These are phyloP conservation scores for Chloris gayana DNA, from an alignment of 176 grass and related monocot species.

Conservation along the genomic window DNA sequence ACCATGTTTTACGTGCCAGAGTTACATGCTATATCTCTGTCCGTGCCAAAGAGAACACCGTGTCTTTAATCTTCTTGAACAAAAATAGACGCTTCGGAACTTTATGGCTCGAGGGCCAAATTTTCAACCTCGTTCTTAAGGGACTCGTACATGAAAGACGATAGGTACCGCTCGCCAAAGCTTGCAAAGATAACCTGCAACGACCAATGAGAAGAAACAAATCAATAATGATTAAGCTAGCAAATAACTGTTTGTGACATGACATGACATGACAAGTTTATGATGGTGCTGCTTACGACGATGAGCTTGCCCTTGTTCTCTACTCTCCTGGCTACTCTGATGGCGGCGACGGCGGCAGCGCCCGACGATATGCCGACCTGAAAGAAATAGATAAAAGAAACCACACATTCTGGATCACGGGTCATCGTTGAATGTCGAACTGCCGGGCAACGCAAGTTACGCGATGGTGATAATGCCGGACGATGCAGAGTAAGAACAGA, in stretches of 20 bases:
- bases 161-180: constrained; percentile 50
- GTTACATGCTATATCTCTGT: no score
- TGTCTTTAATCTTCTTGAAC: not conserved
- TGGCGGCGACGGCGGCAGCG: constrained; percentile 54
- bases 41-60: no score
- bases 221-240: not conserved
- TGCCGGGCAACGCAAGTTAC: not conserved
- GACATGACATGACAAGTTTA: no score
- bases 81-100: no score
- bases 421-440: not conserved
- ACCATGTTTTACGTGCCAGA: no score
- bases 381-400: not conserved
- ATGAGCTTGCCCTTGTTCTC: constrained; percentile 75
- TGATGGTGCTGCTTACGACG: constrained; percentile 50
- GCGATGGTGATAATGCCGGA: not conserved
- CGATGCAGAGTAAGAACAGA: not conserved
- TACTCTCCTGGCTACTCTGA: constrained; percentile 47
- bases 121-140: constrained; percentile 42
- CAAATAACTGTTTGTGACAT: not conserved
- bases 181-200: constrained; percentile 44
- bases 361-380: constrained; percentile 87
- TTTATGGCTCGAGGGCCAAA: constrained; percentile 39
- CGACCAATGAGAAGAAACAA: not conserved
- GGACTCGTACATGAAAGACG: constrained; percentile 46
- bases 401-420: not conserved